Percentiles rank a stretch among this genome's conserved stretches.
Evolutionary conservation across 768 basidiomycete genomes (phyloP).

Genomic region (Serendipita sp.): DNA sequence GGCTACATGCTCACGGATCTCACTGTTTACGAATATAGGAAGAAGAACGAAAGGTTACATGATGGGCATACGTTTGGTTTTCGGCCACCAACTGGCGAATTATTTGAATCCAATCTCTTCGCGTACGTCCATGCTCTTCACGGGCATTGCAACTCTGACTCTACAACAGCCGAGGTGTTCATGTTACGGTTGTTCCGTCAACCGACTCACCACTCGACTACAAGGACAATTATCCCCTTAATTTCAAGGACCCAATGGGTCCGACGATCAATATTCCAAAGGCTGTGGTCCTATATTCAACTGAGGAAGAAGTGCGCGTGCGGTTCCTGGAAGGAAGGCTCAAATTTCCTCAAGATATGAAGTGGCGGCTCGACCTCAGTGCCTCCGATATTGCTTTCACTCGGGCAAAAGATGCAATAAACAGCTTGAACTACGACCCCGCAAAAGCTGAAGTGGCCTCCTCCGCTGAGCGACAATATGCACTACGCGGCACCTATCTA

Average conservation of each 20-base stretch:
- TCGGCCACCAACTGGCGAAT: constrained; percentile 43
- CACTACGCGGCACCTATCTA: constrained; percentile 55
- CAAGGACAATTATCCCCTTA: neutral
- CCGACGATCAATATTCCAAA: constrained; percentile 12
- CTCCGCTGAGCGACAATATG: constrained; percentile 28
- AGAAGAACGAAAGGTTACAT: constrained; percentile 40
- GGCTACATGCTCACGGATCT: constrained; percentile 59
- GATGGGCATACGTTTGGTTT: constrained; percentile 50
- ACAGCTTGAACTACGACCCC: constrained; percentile 39
- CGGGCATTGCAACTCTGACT: neutral
- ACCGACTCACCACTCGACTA: neutral
- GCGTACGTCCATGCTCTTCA: constrained; percentile 31
- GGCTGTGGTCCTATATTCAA: neutral
- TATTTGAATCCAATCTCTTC: constrained; percentile 50
- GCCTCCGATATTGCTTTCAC: constrained; percentile 46
- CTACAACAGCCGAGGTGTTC: neutral
- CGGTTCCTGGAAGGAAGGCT: neutral
- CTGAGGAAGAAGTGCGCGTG: neutral
- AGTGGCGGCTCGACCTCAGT: constrained; percentile 45
- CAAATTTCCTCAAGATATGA: neutral
- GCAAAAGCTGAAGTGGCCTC: constrained; percentile 13
- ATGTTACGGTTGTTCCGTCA: neutral
- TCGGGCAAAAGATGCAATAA: constrained; percentile 55
- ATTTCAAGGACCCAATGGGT: constrained; percentile 11
- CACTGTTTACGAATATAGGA: constrained; percentile 32